Evolutionary conservation across 108 stramenopile species (phyloP), one percentile per base, ranked within the genome.

Genomic region (Fragilariopsis cylindrus): DNA sequence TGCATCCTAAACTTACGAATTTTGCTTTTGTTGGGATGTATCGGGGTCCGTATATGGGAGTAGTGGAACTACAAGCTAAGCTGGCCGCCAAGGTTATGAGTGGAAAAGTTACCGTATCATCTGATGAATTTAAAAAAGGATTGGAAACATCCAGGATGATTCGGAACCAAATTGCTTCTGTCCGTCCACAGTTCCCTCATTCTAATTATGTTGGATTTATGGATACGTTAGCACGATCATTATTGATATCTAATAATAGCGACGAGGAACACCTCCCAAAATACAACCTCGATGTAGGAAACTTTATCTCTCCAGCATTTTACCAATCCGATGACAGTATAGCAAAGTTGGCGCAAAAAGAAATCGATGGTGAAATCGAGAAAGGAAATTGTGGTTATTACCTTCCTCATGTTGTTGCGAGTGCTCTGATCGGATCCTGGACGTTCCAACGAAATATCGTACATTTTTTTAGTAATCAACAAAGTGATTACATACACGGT

Each of bases 21-120:
- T 56, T 90, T 18, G 87, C 75, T 54, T 87, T 90, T 68, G 82
- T 81, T 60, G 89, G 89, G 15, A 85, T 90, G 83, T 90, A 90
- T 68, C 76, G 87, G 69, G 89, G 89, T 9, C 85, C 89, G 3
- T 90, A 90, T 66, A 81, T 90, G 79, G 89, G 86, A 9, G 69
- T 84, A 4, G 79, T 90, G 79, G 89, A 90, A 56, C 71, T 90
- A 49, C 89, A 90, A 72, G 89, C 87, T 13, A 74, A 74, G 48
- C 63, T 87, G 45, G 85, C 81, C 15, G 89, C 87, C 18, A 66
- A 66, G 48, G 60, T 70, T 40, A 48, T 86, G 30, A 80, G 83
- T 71, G 81, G 83, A 13, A 73, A 65, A 19, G 49, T 82, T 9
- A 57, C 58, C 1, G 19, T 82, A 4, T 65, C 79, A 18, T 40